Percentiles rank a stretch among this genome's conserved stretches.
phyloP scores from a whole-genome alignment of 2,329 filamentous ascomycete genomes.

The Cercospora canescens region DNA sequence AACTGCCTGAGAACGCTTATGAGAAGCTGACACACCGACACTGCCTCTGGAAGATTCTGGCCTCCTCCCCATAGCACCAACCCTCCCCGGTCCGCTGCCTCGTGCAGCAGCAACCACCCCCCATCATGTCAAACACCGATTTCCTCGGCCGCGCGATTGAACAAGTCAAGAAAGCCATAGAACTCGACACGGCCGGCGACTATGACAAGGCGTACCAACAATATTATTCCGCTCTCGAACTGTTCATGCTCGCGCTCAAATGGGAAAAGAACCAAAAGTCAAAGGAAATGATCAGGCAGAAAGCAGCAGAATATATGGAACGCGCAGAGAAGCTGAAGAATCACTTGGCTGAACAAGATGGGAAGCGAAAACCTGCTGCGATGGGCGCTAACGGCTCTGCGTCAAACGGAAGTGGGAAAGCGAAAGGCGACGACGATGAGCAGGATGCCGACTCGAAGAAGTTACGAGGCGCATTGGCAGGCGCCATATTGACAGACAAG shows the following conservation, averaged over 20 bases:
- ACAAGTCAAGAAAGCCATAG: constrained; percentile 95
- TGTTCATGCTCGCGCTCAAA: constrained; percentile 98
- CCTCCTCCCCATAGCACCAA: neutral
- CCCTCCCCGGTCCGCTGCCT: constrained; percentile 6
- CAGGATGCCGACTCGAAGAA: constrained; percentile 91
- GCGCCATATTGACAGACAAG: constrained; percentile 91
- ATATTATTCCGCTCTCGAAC: constrained; percentile 93
- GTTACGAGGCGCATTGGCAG: constrained; percentile 82
- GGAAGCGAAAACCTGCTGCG: constrained; percentile 67
- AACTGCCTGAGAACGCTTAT: neutral
- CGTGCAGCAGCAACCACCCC: constrained; percentile 6
- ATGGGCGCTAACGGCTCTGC: constrained; percentile 72
- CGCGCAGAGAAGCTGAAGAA: constrained; percentile 96
- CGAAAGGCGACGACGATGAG: constrained; percentile 63
- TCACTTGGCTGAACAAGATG: constrained; percentile 74
- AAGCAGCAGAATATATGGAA: constrained; percentile 97
- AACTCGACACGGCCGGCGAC: constrained; percentile 89
- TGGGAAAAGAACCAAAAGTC: constrained; percentile 99
- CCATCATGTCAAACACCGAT: constrained; percentile 85
- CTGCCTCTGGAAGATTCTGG: neutral
- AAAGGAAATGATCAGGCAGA: constrained; percentile 95
- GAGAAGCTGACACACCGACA: neutral
- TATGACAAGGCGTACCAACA: constrained; percentile 96
- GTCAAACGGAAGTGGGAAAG: constrained; percentile 63
- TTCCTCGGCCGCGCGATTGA: constrained; percentile 96